These are phyloP conservation scores for Boletellus deceptivus DNA, from an alignment of 1,284 basidiomycete genomes.

Conservation along the genomic window DNA sequence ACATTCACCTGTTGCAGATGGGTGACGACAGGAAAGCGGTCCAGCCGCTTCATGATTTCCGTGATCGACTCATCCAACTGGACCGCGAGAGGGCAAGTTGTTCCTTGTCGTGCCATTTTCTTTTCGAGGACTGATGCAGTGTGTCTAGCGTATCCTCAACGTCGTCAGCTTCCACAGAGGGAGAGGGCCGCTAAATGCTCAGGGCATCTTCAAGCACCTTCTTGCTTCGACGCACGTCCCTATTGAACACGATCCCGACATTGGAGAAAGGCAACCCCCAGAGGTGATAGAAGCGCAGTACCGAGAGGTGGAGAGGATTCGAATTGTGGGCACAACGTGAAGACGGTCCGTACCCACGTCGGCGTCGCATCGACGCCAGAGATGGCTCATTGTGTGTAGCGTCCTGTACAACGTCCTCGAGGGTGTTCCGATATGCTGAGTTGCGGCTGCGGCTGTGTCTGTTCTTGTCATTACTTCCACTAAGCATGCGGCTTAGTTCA, in stretches of 20 bases:
- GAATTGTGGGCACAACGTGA: conserved; percentile 9
- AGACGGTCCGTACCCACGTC: neutral
- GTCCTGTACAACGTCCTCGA: no score
- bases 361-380: neutral
- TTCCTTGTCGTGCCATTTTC: neutral
- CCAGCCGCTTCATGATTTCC: conserved; percentile 24
- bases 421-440: no score
- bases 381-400: no score
- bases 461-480: neutral
- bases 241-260: conserved; percentile 23
- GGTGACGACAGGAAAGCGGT: conserved; percentile 26
- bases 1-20: conserved; percentile 28
- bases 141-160: conserved; percentile 19
- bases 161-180: conserved; percentile 26
- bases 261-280: conserved; percentile 12
- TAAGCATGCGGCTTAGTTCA: neutral
- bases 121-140: neutral
- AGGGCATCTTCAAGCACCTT: conserved; percentile 23
- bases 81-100: conserved; percentile 19
- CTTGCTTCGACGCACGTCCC: conserved; percentile 20
- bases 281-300: conserved; percentile 16
- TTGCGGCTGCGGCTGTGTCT: no score
- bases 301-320: conserved; percentile 16
- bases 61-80: conserved; percentile 17
- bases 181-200: conserved; percentile 22